Conservation (phyloP, 1,139 yeast genomes). For the Pichia inconspicua region DNA sequence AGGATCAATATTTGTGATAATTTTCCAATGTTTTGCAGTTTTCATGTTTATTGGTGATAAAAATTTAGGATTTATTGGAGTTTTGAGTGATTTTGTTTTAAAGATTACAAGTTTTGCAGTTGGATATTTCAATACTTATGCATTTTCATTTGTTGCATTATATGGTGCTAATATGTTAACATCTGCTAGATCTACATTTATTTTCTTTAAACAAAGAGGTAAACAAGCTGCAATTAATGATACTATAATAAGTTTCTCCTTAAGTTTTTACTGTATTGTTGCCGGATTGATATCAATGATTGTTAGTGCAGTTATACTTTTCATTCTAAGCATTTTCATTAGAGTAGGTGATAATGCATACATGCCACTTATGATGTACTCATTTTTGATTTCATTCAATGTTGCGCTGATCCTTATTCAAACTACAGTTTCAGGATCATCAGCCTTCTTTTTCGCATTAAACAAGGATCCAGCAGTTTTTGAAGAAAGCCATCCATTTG, state of each 20-base stretch:
- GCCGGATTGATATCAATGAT: constrained; percentile 65
- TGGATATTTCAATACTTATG: constrained; percentile 80
- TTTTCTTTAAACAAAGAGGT: constrained; percentile 68
- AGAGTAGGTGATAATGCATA: constrained; percentile 66
- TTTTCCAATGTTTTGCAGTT: constrained; percentile 46
- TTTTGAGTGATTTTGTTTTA: constrained; percentile 42
- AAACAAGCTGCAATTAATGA: constrained; percentile 55
- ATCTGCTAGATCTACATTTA: constrained; percentile 75
- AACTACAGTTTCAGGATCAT: constrained; percentile 72
- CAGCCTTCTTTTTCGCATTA: constrained; percentile 80
- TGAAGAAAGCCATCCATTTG: constrained; percentile 65
- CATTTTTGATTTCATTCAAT: constrained; percentile 55
- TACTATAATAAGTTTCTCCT: constrained; percentile 68
- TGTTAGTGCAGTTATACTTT: constrained; percentile 60
- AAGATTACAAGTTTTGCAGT: constrained; percentile 28
- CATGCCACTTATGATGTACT: constrained; percentile 66
- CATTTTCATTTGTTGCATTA: constrained; percentile 78
- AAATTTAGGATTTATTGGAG: constrained; percentile 34
- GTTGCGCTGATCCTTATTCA: constrained; percentile 66
- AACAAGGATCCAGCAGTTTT: constrained; percentile 85
- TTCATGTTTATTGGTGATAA: constrained; percentile 14
- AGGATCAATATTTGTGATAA: constrained; percentile 75
- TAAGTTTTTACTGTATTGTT: constrained; percentile 63
- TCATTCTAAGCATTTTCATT: constrained; percentile 3
- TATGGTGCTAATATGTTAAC: constrained; percentile 72